Percentiles rank a stretch among this genome's conserved stretches.
These are phyloP conservation scores for Naganishia vaughanmartiniae DNA, from an alignment of 768 basidiomycete genomes.

Conservation along the genomic window DNA sequence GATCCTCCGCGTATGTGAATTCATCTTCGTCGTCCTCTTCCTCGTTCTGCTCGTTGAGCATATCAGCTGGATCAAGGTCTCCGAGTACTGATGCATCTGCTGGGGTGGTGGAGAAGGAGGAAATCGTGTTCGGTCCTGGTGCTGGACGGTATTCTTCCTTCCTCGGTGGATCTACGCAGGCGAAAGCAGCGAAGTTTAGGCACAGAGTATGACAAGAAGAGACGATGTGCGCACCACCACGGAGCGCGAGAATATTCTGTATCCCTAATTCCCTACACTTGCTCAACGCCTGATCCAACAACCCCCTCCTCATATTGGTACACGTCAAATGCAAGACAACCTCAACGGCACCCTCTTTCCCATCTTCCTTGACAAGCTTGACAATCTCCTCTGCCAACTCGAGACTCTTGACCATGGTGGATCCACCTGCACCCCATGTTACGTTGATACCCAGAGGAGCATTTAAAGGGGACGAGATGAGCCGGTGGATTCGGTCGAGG, in stretches of 20 bases:
- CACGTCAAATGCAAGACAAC: slow-evolving; percentile 52
- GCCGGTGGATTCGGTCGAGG: slow-evolving; percentile 76
- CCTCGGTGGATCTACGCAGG: slow-evolving; percentile 74
- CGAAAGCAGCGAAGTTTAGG: not conserved
- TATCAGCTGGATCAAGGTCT: slow-evolving; percentile 12
- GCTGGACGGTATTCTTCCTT: slow-evolving; percentile 92
- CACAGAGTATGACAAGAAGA: not conserved
- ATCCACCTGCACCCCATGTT: slow-evolving; percentile 97
- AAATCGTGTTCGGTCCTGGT: slow-evolving; percentile 59
- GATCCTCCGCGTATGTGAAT: slow-evolving; percentile 79
- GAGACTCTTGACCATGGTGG: slow-evolving; percentile 79
- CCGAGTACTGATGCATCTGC: not conserved
- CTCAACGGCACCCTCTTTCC: slow-evolving; percentile 40
- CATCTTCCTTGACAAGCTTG: slow-evolving; percentile 34
- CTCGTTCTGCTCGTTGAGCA: slow-evolving; percentile 1
- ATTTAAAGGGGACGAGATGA: slow-evolving; percentile 67
- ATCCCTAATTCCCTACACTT: slow-evolving; percentile 77
- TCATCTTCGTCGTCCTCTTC: slow-evolving; percentile 41
- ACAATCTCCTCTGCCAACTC: slow-evolving; percentile 66
- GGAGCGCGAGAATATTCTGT: slow-evolving; percentile 82
- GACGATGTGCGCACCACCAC: slow-evolving; percentile 68
- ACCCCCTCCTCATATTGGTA: slow-evolving; percentile 51
- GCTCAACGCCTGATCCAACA: slow-evolving; percentile 55
- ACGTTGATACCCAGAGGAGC: slow-evolving; percentile 72
- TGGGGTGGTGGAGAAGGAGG: not conserved